Base-by-base conservation (phyloP, 1,284 basidiomycete species). In the Leccinum subrobustum region DNA sequence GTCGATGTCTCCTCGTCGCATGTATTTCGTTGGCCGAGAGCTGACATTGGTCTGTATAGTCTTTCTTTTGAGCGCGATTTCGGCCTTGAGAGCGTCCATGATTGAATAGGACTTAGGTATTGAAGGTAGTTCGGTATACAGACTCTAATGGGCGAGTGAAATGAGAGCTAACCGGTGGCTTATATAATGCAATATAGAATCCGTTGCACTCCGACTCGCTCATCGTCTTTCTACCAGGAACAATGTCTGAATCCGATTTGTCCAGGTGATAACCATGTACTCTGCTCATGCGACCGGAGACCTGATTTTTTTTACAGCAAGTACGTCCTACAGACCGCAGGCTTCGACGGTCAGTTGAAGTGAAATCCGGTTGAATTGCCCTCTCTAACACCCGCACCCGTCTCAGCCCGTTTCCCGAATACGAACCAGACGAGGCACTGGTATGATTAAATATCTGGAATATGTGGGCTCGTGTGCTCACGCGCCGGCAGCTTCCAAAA, bases 351-450 rank as follows among this genome's bases (percentile, higher is more conserved):
- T 90, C 61, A 70, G 83, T 75, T 44, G 53, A 52, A 33, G 47
- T 52, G 23, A 16, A 12, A n/a, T 31, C 51, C n/a, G 52, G 31
- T 54, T 48, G 18, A 37, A 39, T 52, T 29, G 33, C 37, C 35
- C 48, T 54, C 39, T 20, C 54, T 73, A 48, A 69, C 33, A 35
- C 51, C 53, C 27, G 37, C 33, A 31, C 51, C 54, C 33, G 48
- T 62, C 65, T 50, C 68, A 89, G 93, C 93, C 72, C 92, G 95
- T 67, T 97, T 97, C 84, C 96, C 95, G 61, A 96, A 98, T 79
- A 86, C 87, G 69, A 98, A 98, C 83, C 95, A 96, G 81, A 95
- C 93, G 58, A 88, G 89, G 76, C 93, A 96, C 80, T 97, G 95
- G 94, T 96, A 71, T 66, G 84, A 39, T 55, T 48, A 23, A 25